Evolutionary conservation across 495 filamentous ascomycete species (phyloP).

Genomic region (Tetracladium setigerum): DNA sequence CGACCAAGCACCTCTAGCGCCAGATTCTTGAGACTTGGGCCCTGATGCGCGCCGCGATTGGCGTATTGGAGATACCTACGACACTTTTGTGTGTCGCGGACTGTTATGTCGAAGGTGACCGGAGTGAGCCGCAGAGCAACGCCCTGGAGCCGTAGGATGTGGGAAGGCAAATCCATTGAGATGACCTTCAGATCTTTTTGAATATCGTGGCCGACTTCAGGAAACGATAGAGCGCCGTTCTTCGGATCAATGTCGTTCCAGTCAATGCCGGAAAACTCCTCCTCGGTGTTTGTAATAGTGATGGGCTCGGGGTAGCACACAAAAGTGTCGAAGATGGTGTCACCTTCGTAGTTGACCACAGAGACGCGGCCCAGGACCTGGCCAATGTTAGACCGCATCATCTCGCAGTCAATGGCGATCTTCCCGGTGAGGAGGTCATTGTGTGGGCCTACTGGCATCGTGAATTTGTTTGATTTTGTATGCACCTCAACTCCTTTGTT

Average conservation of each 20-base stretch:
- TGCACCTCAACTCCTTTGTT: background rate
- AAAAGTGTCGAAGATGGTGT: background rate
- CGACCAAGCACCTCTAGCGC: background rate
- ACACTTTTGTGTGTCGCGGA: background rate
- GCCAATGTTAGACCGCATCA: background rate
- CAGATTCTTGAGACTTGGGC: background rate
- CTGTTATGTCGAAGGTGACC: background rate
- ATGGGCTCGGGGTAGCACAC: constrained; percentile 1
- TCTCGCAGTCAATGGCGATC: background rate
- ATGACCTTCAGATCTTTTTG: constrained; percentile 5
- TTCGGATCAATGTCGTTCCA: constrained; percentile 1
- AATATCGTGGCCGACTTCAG: constrained; percentile 1
- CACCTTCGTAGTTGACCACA: background rate
- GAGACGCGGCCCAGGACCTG: constrained; percentile 1
- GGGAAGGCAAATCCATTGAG: too few relatives aligned
- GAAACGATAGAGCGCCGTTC: background rate
- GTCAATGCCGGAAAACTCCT: background rate
- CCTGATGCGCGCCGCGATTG: background rate
- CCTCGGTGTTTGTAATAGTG: background rate
- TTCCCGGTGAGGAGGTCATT: background rate
- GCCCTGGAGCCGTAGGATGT: background rate
- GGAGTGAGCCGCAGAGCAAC: background rate
- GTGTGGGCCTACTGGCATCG: background rate
- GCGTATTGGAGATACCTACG: background rate
- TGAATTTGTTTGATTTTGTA: background rate